phyloP scores from a whole-genome alignment of 2,329 filamentous ascomycete species.

The Alternaria postmessia region DNA sequence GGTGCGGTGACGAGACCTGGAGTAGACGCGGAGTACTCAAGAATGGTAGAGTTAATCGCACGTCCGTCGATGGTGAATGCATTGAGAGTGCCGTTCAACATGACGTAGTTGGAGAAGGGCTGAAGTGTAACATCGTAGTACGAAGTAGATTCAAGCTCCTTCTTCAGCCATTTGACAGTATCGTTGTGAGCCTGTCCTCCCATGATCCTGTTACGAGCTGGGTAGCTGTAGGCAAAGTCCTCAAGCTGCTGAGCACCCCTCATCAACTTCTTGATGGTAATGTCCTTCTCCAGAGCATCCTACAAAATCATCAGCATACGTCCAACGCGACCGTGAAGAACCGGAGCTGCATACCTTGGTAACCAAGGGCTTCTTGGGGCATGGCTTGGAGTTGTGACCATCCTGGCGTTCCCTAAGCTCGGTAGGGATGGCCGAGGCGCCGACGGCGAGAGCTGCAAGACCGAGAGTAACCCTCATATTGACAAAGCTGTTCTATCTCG shows the following conservation, averaged over 20 bases:
- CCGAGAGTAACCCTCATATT: constrained; percentile 35
- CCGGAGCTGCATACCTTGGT: constrained; percentile 26
- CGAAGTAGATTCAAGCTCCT: constrained; percentile 36
- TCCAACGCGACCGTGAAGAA: neutral
- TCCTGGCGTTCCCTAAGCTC: neutral
- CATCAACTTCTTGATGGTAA: constrained; percentile 39
- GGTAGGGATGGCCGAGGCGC: constrained; percentile 25
- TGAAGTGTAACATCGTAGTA: constrained; percentile 51
- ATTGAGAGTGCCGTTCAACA: constrained; percentile 32
- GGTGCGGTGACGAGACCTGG: constrained; percentile 34
- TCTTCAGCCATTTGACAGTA: constrained; percentile 50
- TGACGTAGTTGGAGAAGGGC: constrained; percentile 32
- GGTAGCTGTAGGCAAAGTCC: constrained; percentile 49
- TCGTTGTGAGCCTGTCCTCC: constrained; percentile 50
- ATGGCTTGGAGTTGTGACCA: neutral
- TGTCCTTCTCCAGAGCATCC: constrained; percentile 39
- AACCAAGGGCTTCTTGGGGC: constrained; percentile 16
- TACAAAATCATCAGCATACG: constrained; percentile 21
- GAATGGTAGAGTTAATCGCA: constrained; percentile 17
- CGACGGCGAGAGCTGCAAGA: constrained; percentile 31
- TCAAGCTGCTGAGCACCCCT: constrained; percentile 45
- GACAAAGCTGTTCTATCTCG: neutral
- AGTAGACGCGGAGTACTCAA: constrained; percentile 36
- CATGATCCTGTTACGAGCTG: constrained; percentile 50
- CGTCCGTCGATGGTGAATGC: constrained; percentile 31